These are phyloP conservation scores for Podospora australis DNA, from an alignment of 495 filamentous ascomycete species.

Conservation along the genomic window DNA sequence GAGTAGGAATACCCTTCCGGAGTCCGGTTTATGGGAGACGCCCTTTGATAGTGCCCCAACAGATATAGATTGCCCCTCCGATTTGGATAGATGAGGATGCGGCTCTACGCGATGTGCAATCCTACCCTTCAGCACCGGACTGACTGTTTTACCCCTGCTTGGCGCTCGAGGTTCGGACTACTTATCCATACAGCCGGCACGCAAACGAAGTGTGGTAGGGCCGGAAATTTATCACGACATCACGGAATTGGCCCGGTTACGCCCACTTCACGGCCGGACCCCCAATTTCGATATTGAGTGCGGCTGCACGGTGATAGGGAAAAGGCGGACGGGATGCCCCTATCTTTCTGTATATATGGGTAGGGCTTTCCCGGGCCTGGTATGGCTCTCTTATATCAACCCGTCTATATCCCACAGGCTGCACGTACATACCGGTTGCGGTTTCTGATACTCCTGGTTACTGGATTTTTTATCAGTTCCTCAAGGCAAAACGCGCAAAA, in stretches of 20 bases:
- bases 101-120: not conserved
- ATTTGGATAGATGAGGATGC: not conserved
- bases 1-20: not conserved
- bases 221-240: not conserved
- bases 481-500: conserved; percentile 15
- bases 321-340: not conserved
- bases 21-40: conserved; percentile 3
- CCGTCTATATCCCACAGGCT: not conserved
- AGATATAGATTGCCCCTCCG: conserved; percentile 14
- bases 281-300: conserved; percentile 1
- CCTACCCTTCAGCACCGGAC: not conserved
- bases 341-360: not conserved
- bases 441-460: not conserved
- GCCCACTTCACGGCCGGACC: not conserved
- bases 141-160: conserved; percentile 3
- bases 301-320: not conserved
- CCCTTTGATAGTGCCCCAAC: conserved; percentile 8
- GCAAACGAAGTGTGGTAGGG: not conserved
- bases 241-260: not conserved
- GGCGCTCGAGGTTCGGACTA: conserved; percentile 5
- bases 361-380: not conserved
- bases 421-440: not conserved
- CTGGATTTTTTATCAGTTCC: not conserved
- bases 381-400: not conserved
- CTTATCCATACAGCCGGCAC: conserved; percentile 20